Percentiles rank a stretch among this genome's conserved stretches.
Conservation (phyloP, 164 flowering plant genomes). For the Macadamia integrifolia region DNA sequence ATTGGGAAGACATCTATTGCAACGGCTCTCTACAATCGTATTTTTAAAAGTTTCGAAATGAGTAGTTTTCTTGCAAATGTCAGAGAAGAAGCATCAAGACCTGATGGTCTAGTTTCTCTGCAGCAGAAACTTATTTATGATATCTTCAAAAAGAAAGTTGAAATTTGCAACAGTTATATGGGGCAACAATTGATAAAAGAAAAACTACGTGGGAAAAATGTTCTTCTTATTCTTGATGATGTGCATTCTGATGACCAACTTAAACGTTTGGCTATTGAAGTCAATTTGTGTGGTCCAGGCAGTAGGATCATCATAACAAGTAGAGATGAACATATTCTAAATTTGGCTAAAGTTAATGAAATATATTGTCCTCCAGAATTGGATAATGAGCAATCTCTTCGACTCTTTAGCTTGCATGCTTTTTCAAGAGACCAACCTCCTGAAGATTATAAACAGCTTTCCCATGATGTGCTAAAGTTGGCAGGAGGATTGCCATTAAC, state of each 20-base stretch:
- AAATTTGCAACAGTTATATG: not conserved
- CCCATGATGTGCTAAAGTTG: not conserved
- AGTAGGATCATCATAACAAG: conserved; percentile 10
- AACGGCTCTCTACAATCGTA: no score
- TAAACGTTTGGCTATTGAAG: not conserved
- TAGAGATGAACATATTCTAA: not conserved
- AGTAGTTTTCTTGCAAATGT: no score
- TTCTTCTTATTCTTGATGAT: conserved; percentile 12
- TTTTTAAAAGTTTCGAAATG: no score
- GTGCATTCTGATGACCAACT: not conserved
- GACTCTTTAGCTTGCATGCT: conserved; percentile 9
- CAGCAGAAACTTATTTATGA: not conserved
- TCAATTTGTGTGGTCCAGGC: not conserved
- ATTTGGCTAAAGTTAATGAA: not conserved
- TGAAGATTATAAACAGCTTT: not conserved
- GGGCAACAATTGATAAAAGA: not conserved
- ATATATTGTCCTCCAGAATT: conserved; percentile 1
- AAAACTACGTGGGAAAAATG: conserved; percentile 1
- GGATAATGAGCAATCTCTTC: not conserved
- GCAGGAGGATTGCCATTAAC: not conserved
- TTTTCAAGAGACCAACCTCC: conserved; percentile 1
- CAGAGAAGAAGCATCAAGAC: not conserved
- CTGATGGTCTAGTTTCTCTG: no score
- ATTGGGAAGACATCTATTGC: no score
- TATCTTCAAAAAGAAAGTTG: not conserved